Evolutionary conservation across 345 rosid species (phyloP).

Genomic region (Syzygium aromaticum): DNA sequence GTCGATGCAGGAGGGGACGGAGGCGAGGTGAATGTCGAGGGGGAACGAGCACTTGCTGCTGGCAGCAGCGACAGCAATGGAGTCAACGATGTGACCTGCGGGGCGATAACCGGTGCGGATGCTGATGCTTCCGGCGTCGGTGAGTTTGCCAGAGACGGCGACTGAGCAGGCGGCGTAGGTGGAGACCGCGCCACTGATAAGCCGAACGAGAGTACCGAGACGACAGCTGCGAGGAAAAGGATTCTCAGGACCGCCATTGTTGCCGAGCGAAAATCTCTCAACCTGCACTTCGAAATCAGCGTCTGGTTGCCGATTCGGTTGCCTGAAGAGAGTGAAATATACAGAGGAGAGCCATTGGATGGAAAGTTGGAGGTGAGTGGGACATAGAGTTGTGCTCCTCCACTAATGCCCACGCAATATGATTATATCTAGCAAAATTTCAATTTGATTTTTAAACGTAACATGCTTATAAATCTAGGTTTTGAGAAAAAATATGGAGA

Average conservation of each 20-base stretch:
- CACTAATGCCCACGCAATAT: background rate
- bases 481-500: background rate
- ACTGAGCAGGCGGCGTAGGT: background rate
- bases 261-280: background rate
- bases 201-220: background rate
- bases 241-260: background rate
- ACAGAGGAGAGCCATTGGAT: background rate
- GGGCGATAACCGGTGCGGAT: background rate
- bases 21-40: background rate
- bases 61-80: rapidly evolving
- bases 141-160: background rate
- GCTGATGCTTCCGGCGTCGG: background rate
- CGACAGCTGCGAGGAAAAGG: background rate
- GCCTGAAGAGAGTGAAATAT: background rate
- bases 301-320: background rate
- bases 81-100: background rate
- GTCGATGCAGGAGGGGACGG: constrained; percentile 3
- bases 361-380: background rate
- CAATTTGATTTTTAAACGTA: background rate
- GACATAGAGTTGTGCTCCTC: background rate
- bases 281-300: background rate
- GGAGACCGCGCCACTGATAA: background rate
- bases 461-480: background rate
- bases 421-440: background rate
- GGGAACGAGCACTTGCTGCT: background rate